Evolutionary conservation across 73 alveolate genomes (phyloP).

Genomic region (Paramecium primaurelia): DNA sequence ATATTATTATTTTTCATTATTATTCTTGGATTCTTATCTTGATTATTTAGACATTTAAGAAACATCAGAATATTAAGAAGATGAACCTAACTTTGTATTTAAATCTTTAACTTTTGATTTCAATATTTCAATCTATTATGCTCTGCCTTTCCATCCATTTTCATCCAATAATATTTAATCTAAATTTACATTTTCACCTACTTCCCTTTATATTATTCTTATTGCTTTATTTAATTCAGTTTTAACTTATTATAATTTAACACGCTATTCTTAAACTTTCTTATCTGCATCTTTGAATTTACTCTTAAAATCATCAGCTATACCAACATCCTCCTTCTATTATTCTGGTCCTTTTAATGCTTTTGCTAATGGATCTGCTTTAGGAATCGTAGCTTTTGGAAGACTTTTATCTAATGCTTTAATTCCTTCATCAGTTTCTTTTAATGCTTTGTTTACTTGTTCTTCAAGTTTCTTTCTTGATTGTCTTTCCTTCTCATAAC

Average conservation of each 20-base stretch:
- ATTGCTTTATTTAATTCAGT: constrained; percentile 57
- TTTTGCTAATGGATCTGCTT: constrained; percentile 32
- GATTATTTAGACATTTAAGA: neutral
- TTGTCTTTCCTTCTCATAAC: constrained; percentile 44
- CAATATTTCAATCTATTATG: constrained; percentile 52
- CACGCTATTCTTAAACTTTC: constrained; percentile 53
- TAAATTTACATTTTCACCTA: constrained; percentile 52
- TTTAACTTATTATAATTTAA: constrained; percentile 14
- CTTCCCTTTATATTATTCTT: constrained; percentile 54
- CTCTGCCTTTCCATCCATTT: constrained; percentile 63
- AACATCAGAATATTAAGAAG: constrained; percentile 18
- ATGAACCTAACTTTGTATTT: constrained; percentile 9
- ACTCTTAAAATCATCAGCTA: constrained; percentile 45
- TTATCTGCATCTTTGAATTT: constrained; percentile 57
- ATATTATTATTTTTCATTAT: neutral
- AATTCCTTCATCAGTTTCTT: constrained; percentile 47
- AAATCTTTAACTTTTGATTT: constrained; percentile 60
- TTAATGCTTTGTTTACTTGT: constrained; percentile 36
- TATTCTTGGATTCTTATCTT: neutral
- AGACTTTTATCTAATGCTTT: neutral
- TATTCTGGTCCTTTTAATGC: constrained; percentile 14
- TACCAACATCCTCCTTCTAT: neutral
- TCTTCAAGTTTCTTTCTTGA: constrained; percentile 46
- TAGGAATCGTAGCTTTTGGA: neutral
- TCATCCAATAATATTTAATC: constrained; percentile 58